Conservation (phyloP, 176 grass and related monocot species). For the Zoysia pacifica region DNA sequence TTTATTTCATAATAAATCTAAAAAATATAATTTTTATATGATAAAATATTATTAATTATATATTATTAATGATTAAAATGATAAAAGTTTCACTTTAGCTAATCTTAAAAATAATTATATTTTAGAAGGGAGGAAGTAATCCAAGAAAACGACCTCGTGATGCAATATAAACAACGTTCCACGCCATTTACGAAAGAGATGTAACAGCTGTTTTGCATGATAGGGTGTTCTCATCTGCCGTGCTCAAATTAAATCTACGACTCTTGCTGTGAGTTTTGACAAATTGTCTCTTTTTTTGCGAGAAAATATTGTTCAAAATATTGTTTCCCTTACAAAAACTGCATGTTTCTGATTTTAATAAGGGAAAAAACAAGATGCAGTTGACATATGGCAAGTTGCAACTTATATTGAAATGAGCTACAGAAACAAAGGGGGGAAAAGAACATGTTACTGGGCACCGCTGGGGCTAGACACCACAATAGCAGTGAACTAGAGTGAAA, state of each 20-base stretch:
- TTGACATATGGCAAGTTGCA: not conserved
- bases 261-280: not conserved
- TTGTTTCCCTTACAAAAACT: not conserved
- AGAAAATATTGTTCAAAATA: not conserved
- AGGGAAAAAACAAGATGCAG: not conserved
- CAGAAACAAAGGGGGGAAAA: not conserved
- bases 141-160: conserved; percentile 27
- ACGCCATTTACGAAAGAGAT: not conserved
- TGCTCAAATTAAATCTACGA: not conserved
- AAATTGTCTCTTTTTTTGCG: too few relatives aligned
- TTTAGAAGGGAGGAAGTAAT: not conserved
- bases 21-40: too few relatives aligned
- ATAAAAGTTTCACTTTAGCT: too few relatives aligned
- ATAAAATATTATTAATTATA: too few relatives aligned
- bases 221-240: not conserved
- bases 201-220: not conserved
- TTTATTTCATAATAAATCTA: too few relatives aligned
- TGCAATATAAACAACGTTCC: not conserved
- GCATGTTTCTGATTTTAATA: not conserved
- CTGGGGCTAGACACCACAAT: too few relatives aligned
- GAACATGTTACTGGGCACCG: too few relatives aligned
- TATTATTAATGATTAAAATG: too few relatives aligned
- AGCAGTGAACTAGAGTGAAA: too few relatives aligned
- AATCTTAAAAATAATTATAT: too few relatives aligned
- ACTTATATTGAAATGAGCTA: not conserved